Base-by-base conservation (phyloP, 2,329 filamentous ascomycete genomes). In the Byssoonygena ceratinophila region DNA sequence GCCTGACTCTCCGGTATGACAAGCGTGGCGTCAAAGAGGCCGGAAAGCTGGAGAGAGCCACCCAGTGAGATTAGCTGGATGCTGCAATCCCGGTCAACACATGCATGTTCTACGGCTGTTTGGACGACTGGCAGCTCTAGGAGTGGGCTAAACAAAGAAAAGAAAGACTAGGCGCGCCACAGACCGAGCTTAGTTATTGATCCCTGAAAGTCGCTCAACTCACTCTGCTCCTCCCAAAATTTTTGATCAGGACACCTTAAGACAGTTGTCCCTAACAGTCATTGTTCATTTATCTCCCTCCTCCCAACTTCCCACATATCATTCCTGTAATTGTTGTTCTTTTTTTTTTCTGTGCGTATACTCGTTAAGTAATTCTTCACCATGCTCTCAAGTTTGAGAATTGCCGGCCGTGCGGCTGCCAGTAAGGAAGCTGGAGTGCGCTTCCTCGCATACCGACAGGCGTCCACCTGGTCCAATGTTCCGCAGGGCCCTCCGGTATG, bases 401-500 rank as follows among this genome's bases (percentile, higher is more conserved):
- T 72, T 52, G 66, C 68, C 60, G 66, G 68, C 63, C 70, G 69
- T 47, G 65, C 64, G 58, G 66, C 67, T 64, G 67, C 61, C 54
- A 60, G 63, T 59, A 67, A 65, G 59, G 63, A 71, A 60, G 65
- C 66, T 56, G 63, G 62, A 59, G 54, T 68, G 61, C 68, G 70
- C 59, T 61, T 64, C 54, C 59, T 69, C 22, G 54, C 68, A 54
- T 62, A 66, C 54, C 75, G 80, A 66, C 79, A 83, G 63, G 83
- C 81, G 61, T 95, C 89, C 56, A 87, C 85, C 61, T 97, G 91
- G 90, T 81, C 87, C 66, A 85, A 86, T 65, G 88, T 97, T 52
- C 84, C 87, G 61, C 87, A 96, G 74, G 91, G 91, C 59, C 91
- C 91, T 80, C 90, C 91, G 68, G 89, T 92, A 81, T 73, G 85